Percentiles rank a stretch among this genome's conserved stretches.
Evolutionary conservation across 139 green algal genomes (phyloP).

Genomic region (Micromonas pusilla): DNA sequence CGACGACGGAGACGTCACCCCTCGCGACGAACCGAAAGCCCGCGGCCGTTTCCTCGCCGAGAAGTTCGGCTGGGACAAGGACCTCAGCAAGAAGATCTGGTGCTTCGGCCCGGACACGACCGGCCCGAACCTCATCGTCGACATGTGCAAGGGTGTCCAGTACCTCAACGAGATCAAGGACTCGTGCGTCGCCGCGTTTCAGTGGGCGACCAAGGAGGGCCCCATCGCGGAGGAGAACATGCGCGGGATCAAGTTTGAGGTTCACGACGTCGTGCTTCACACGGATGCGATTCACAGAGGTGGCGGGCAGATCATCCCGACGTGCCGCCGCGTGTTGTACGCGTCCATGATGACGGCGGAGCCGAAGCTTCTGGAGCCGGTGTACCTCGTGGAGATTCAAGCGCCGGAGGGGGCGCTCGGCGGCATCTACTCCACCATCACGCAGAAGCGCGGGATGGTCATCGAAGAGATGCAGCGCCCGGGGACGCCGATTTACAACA

Average conservation of each 20-base stretch:
- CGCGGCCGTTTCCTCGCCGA: constrained; percentile 82
- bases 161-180: constrained; percentile 99
- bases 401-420: constrained; percentile 87
- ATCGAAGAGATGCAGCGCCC: constrained; percentile 97
- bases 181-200: constrained; percentile 87
- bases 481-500: constrained; percentile 98
- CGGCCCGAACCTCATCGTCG: constrained; percentile 93
- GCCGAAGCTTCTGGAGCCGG: constrained; percentile 87
- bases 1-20: constrained; percentile 88
- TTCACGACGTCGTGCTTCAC: constrained; percentile 93
- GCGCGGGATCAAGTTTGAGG: constrained; percentile 89
- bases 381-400: constrained; percentile 99
- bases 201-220: constrained; percentile 98
- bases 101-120: constrained; percentile 97
- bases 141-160: constrained; percentile 98
- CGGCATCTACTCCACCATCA: constrained; percentile 93
- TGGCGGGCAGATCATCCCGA: constrained; percentile 99
- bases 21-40: constrained; percentile 71
- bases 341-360: constrained; percentile 80
- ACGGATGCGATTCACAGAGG: constrained; percentile 97
- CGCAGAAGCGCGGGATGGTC: constrained; percentile 97
- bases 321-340: constrained; percentile 87
- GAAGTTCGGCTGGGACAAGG: constrained; percentile 99
- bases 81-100: constrained; percentile 99
- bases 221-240: constrained; percentile 98